Percentiles rank a stretch among this genome's conserved stretches.
Evolutionary conservation across 192 early-diverging fungal species (phyloP).

Genomic region (Lobosporangium transversale): DNA sequence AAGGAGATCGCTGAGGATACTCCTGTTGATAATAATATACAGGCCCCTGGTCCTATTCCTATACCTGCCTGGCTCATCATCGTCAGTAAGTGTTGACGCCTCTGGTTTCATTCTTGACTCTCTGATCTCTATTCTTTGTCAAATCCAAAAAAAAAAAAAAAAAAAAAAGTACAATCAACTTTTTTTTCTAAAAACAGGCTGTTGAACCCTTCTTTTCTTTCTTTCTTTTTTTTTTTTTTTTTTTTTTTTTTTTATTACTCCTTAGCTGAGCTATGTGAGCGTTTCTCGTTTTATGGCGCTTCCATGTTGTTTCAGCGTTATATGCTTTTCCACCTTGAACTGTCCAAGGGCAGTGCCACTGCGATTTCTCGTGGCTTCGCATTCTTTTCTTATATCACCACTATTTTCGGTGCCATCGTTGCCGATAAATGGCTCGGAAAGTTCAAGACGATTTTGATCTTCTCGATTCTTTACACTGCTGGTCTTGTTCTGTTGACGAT

Average conservation of each 20-base stretch:
- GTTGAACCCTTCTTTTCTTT: too few relatives aligned
- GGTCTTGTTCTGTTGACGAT: constrained; percentile 64
- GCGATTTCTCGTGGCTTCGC: constrained; percentile 70
- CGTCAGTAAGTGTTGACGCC: constrained; percentile 58
- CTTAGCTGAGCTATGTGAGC: constrained; percentile 69
- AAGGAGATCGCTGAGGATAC: constrained; percentile 16
- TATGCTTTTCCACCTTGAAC: constrained; percentile 61
- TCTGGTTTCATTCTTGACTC: too few relatives aligned
- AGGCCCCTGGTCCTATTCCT: constrained; percentile 50
- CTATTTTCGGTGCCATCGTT: constrained; percentile 69
- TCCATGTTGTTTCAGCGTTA: constrained; percentile 71
- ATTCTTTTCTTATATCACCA: constrained; percentile 71
- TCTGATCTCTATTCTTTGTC: too few relatives aligned
- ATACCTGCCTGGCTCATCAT: constrained; percentile 49
- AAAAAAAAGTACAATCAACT: too few relatives aligned
- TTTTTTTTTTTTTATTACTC: constrained; percentile 27
- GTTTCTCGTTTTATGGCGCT: constrained; percentile 74
- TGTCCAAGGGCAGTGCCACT: constrained; percentile 57
- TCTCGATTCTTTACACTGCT: constrained; percentile 64
- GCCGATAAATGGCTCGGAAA: constrained; percentile 72
- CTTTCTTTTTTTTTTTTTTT: constrained; percentile 41
- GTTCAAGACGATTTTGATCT: constrained; percentile 72
- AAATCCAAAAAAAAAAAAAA: too few relatives aligned
- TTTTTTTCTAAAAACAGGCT: too few relatives aligned
- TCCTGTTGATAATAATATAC: constrained; percentile 13